phyloP scores from a whole-genome alignment of 2,329 filamentous ascomycete species.

The Cylindrodendrum hubeiense region DNA sequence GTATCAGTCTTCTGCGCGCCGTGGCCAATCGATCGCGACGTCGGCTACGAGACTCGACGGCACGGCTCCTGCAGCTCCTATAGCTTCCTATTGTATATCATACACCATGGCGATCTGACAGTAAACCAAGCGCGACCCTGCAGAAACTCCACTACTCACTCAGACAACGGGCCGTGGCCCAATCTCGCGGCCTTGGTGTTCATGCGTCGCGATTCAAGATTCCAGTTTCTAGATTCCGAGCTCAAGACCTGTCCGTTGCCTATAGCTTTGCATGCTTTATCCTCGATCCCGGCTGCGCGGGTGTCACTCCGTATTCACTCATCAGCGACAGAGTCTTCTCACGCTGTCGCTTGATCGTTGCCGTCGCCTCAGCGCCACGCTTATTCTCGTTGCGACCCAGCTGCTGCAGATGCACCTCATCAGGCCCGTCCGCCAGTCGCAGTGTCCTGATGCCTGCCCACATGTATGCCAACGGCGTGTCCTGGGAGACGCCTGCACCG shows the following conservation, averaged over 20 bases:
- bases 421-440: conserved; percentile 90
- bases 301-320: conserved; percentile 65
- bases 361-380: conserved; percentile 70
- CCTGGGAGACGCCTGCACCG: conserved; percentile 90
- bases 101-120: conserved; percentile 4
- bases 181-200: conserved; percentile 10
- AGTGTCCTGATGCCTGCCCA: conserved; percentile 86
- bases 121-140: neutral
- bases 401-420: conserved; percentile 93
- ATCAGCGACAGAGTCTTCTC: conserved; percentile 75
- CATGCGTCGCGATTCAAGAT: neutral
- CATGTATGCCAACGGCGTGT: conserved; percentile 89
- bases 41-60: neutral
- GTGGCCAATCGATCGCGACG: conserved; percentile 14
- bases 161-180: conserved; percentile 26
- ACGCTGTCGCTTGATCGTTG: conserved; percentile 74
- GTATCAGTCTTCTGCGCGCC: neutral
- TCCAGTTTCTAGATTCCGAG: neutral
- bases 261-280: conserved; percentile 64
- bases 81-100: conserved; percentile 17
- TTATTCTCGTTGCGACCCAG: conserved; percentile 86
- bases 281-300: conserved; percentile 63
- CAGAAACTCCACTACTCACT: conserved; percentile 26
- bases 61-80: conserved; percentile 3
- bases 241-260: conserved; percentile 16